phyloP scores from a whole-genome alignment of 176 grass and related monocot species.

The Aegilops sharonensis region DNA sequence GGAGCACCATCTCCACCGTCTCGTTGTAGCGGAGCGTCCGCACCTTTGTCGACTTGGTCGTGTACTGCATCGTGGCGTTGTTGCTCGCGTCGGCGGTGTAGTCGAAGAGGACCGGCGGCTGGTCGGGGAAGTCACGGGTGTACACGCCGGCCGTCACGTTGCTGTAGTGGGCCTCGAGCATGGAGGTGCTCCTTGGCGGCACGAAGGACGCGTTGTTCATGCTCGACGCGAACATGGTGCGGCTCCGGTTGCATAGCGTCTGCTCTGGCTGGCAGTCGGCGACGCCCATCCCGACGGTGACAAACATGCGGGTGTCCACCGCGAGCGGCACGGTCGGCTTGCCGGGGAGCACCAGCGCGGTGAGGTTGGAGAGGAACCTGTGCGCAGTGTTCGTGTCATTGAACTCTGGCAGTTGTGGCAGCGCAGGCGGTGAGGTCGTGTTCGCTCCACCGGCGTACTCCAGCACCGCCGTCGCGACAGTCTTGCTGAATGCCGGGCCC shows the following conservation, averaged over 20 bases:
- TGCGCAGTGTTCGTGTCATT: constrained; percentile 35
- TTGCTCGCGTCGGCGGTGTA: constrained; percentile 13
- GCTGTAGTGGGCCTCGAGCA: constrained; percentile 48
- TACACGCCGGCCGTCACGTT: constrained; percentile 25
- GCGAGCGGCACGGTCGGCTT: constrained; percentile 43
- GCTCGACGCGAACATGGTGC: constrained; percentile 38
- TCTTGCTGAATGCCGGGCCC: not conserved
- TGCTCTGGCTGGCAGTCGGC: constrained; percentile 40
- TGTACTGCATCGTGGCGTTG: constrained; percentile 19
- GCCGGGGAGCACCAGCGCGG: constrained; percentile 34
- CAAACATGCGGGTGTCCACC: constrained; percentile 53
- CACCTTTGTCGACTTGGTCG: constrained; percentile 50
- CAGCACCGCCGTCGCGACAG: constrained; percentile 24
- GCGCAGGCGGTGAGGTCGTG: not conserved
- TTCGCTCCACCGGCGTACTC: constrained; percentile 18
- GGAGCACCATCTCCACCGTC: constrained; percentile 75
- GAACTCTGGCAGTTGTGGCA: constrained; percentile 20
- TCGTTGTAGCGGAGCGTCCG: constrained; percentile 48
- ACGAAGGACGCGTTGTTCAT: constrained; percentile 84
- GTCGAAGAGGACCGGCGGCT: constrained; percentile 47
- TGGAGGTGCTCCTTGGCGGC: constrained; percentile 31
- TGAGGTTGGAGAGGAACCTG: constrained; percentile 54
- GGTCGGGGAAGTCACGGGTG: constrained; percentile 62
- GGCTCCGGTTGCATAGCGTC: constrained; percentile 18
- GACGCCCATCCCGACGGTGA: constrained; percentile 51